These are phyloP conservation scores for Tetrahymena thermophila DNA, from an alignment of 73 alveolate genomes.

Conservation along the genomic window DNA sequence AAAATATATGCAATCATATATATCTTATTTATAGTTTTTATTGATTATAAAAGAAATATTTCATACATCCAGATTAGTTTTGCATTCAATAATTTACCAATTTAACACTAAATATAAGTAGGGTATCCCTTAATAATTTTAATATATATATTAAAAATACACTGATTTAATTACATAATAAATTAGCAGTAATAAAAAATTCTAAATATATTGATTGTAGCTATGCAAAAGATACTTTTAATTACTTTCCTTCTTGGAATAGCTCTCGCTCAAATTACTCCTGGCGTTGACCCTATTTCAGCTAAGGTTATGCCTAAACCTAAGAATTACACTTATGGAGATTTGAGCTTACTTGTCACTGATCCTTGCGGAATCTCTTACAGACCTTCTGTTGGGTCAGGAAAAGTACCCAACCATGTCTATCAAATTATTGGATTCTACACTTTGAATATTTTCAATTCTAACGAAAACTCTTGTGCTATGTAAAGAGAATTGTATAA, in stretches of 20 bases:
- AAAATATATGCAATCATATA: neutral
- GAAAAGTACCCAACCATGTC: neutral
- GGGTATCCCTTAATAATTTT: too few relatives aligned
- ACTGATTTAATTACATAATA: neutral
- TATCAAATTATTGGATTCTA: neutral
- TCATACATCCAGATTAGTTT: neutral
- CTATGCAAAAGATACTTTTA: neutral
- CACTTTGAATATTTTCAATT: neutral
- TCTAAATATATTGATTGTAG: neutral
- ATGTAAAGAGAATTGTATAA: neutral
- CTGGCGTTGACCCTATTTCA: neutral
- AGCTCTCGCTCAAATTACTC: neutral
- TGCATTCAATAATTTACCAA: too few relatives aligned
- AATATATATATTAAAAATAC: neutral
- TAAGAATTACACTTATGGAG: neutral
- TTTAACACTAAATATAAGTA: too few relatives aligned
- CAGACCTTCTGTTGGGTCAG: neutral
- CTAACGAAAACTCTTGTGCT: neutral
- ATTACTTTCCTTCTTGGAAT: neutral
- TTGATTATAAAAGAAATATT: neutral
- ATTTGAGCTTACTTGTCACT: neutral
- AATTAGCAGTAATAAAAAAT: neutral
- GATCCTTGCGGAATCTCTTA: neutral
- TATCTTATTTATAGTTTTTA: neutral
- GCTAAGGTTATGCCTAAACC: neutral